Percentiles rank a stretch among this genome's conserved stretches.
Conservation (phyloP, 176 grass and related monocot species). For the Coix lacrymajobi region DNA sequence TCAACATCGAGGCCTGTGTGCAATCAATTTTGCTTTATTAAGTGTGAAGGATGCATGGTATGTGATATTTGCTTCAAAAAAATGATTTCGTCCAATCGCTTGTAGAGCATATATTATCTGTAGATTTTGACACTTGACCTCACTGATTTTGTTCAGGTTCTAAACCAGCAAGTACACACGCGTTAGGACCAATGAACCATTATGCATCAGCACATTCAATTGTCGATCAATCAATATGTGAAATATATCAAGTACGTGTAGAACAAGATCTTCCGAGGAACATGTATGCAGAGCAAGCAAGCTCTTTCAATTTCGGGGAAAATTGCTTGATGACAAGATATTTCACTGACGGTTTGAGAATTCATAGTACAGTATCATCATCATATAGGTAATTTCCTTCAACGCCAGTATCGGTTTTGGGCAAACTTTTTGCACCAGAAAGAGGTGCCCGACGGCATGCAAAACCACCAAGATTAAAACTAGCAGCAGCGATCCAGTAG, state of each 20-base stretch:
- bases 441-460: background rate
- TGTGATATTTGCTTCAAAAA: background rate
- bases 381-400: background rate
- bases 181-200: background rate
- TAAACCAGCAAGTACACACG: background rate
- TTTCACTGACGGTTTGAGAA: background rate
- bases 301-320: background rate
- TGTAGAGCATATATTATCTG: background rate
- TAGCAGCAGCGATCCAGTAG: background rate
- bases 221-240: background rate
- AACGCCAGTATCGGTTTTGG: background rate
- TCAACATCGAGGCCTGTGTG: background rate
- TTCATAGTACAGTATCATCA: background rate
- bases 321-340: background rate
- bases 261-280: background rate
- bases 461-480: conserved; percentile 17
- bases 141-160: background rate
- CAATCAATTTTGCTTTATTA: background rate
- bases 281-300: background rate
- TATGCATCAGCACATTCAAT: background rate
- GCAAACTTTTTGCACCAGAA: background rate
- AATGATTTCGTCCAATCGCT: background rate
- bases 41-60: conserved; percentile 1
- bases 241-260: background rate
- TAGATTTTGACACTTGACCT: conserved; percentile 6